phyloP scores from a whole-genome alignment of 345 rosid genomes.

The Aurinia saxatilis region DNA sequence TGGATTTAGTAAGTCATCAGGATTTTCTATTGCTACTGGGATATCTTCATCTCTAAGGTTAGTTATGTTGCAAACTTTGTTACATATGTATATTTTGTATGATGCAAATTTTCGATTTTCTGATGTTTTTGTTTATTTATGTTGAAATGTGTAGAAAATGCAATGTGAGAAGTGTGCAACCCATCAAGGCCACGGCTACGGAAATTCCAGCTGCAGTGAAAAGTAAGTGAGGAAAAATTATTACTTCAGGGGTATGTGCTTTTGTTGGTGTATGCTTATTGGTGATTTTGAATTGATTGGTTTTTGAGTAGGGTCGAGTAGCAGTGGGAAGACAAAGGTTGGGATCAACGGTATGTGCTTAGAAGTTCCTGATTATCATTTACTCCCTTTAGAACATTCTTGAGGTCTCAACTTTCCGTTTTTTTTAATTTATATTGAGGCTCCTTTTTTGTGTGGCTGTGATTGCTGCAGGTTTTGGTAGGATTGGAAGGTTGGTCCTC shows the following conservation, averaged over 20 bases:
- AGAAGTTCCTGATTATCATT: neutral
- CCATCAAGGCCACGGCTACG: conserved; percentile 77
- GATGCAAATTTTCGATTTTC: neutral
- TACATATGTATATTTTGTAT: neutral
- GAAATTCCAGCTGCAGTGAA: conserved; percentile 52
- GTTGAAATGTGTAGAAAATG: conserved; percentile 34
- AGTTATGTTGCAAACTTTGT: conserved; percentile 42
- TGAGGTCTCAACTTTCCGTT: neutral
- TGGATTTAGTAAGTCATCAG: conserved; percentile 35
- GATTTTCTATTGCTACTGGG: conserved; percentile 35
- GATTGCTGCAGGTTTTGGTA: conserved; percentile 80
- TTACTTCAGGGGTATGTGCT: neutral
- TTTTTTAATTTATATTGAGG: conserved; percentile 6
- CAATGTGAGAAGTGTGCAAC: conserved; percentile 39
- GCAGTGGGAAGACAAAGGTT: conserved; percentile 57
- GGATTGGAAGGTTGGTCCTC: conserved; percentile 93
- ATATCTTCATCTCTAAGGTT: conserved; percentile 54
- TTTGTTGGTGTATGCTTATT: conserved; percentile 15
- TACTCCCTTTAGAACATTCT: neutral
- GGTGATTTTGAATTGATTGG: conserved; percentile 21
- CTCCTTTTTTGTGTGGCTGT: neutral
- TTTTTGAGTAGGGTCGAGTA: conserved; percentile 40
- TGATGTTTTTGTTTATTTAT: neutral
- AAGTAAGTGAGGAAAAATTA: conserved; percentile 50
- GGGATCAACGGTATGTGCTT: conserved; percentile 83